phyloP scores from a whole-genome alignment of 129 eudicot species.

The Centella asiatica region DNA sequence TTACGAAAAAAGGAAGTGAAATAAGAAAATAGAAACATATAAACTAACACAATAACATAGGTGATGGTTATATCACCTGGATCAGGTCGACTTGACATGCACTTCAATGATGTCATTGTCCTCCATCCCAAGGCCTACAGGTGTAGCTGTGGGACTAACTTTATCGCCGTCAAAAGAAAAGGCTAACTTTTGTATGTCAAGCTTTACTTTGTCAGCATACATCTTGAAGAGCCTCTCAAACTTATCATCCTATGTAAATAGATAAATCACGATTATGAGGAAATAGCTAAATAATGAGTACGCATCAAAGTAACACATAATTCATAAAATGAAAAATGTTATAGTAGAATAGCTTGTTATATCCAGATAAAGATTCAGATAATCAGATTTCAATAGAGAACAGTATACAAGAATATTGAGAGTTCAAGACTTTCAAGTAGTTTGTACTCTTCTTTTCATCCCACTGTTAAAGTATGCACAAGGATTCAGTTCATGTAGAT shows the following conservation, averaged over 20 bases:
- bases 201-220: conserved; percentile 59
- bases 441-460: not conserved
- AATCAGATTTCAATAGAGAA: too few species aligned
- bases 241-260: conserved; percentile 67
- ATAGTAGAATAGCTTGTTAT: not conserved
- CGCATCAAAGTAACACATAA: not conserved
- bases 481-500: not conserved
- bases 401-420: not conserved
- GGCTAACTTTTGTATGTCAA: conserved; percentile 41
- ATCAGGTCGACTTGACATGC: conserved; percentile 51
- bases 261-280: not conserved
- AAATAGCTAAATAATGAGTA: not conserved
- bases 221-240: conserved; percentile 68
- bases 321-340: not conserved
- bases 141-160: conserved; percentile 63
- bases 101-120: conserved; percentile 88
- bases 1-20: too few species aligned
- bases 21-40: too few species aligned
- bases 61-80: conserved; percentile 39
- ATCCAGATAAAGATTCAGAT: too few species aligned
- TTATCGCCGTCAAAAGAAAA: conserved; percentile 88
- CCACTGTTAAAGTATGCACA: not conserved
- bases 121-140: conserved; percentile 82
- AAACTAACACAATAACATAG: too few species aligned
- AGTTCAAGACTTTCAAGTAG: too few species aligned